A percentile compares a stretch with the other conserved stretches of the same genome.
These are phyloP conservation scores for Myxozyma vanderwaltii DNA, from an alignment of 805 yeast genomes.

Conservation along the genomic window DNA sequence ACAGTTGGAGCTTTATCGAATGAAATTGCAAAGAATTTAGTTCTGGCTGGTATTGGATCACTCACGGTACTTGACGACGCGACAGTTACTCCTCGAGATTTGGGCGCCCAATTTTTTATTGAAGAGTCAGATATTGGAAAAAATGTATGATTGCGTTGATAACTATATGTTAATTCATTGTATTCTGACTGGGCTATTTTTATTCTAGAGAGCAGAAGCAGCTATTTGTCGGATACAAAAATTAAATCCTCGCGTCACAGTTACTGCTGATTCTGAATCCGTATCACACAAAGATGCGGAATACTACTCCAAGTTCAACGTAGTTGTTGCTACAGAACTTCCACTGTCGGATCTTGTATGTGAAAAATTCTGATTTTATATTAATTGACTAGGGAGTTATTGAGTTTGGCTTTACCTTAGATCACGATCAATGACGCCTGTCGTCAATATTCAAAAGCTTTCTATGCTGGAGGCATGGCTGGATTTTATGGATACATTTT, in stretches of 20 bases:
- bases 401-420: too few species aligned
- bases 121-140: constrained; percentile 58
- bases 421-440: constrained; percentile 55
- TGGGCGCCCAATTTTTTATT: constrained; percentile 74
- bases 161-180: neutral
- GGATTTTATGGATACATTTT: constrained; percentile 85
- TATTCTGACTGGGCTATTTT: neutral
- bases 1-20: constrained; percentile 77
- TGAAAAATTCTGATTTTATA: neutral
- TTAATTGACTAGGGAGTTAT: too few species aligned
- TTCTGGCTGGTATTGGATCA: constrained; percentile 83
- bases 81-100: constrained; percentile 59
- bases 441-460: constrained; percentile 59
- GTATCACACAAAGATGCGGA: constrained; percentile 37
- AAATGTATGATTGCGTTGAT: constrained; percentile 21
- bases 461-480: constrained; percentile 67
- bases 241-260: constrained; percentile 75
- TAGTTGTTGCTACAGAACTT: constrained; percentile 76
- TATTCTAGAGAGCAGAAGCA: constrained; percentile 52
- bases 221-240: constrained; percentile 62
- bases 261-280: constrained; percentile 47
- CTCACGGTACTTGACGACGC: constrained; percentile 68
- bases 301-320: constrained; percentile 60
- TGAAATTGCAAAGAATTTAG: constrained; percentile 81
- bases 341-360: constrained; percentile 44